These are phyloP conservation scores for Onygenales sp. DNA, from an alignment of 2,329 filamentous ascomycete species.

Conservation along the genomic window DNA sequence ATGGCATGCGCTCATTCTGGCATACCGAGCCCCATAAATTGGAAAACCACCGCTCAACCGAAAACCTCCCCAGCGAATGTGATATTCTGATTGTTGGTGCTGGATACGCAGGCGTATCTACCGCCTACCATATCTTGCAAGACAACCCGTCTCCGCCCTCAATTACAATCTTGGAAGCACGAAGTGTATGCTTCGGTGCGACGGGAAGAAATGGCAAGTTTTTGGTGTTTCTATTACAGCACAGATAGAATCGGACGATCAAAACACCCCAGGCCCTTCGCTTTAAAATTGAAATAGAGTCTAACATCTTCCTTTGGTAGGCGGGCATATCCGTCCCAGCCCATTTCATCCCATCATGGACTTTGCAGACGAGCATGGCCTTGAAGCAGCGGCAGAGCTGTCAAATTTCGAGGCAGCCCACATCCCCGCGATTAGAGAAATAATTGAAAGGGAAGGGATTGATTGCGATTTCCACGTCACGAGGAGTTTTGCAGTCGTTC, in stretches of 20 bases:
- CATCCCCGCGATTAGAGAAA: conserved; percentile 28
- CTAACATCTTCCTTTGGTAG: conserved; percentile 8
- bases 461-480: conserved; percentile 35
- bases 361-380: conserved; percentile 22
- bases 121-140: conserved; percentile 34
- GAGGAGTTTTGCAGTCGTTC: conserved; percentile 29
- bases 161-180: conserved; percentile 32
- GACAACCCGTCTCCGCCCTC: conserved; percentile 16
- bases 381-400: conserved; percentile 28
- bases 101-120: conserved; percentile 38
- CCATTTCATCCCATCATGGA: conserved; percentile 28
- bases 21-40: conserved; percentile 29
- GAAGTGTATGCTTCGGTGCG: conserved; percentile 34
- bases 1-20: conserved; percentile 29
- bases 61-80: conserved; percentile 27
- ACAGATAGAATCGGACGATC: too few relatives aligned
- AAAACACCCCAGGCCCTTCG: too few relatives aligned
- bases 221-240: not conserved
- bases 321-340: conserved; percentile 35
- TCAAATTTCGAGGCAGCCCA: conserved; percentile 32
- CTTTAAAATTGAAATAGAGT: not conserved
- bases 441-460: conserved; percentile 32
- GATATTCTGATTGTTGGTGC: conserved; percentile 42
- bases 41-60: conserved; percentile 32
- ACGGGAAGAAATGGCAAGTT: conserved; percentile 34